A percentile compares a stretch with the other conserved stretches of the same genome.
phyloP scores from a whole-genome alignment of 1,284 basidiomycete species.

The Wolfiporia cocos region DNA sequence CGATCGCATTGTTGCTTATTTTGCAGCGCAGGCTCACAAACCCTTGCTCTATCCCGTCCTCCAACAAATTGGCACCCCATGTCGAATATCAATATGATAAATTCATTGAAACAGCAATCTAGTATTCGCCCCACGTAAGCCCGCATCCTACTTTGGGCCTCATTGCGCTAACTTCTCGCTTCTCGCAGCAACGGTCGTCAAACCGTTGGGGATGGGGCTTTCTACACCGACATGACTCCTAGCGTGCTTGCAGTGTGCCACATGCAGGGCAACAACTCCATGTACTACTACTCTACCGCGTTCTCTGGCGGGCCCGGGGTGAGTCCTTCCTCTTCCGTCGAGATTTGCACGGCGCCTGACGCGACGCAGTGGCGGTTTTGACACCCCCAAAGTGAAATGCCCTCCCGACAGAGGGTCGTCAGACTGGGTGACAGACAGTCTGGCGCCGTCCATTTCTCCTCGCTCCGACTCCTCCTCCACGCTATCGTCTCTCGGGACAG shows the following conservation, averaged over 20 bases:
- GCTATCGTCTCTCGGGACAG: constrained; percentile 24
- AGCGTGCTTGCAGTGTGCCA: constrained; percentile 81
- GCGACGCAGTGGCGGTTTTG: constrained; percentile 78
- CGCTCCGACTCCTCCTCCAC: constrained; percentile 33
- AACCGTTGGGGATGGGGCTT: constrained; percentile 91
- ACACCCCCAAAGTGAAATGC: constrained; percentile 82
- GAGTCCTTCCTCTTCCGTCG: no score
- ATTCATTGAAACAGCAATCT: constrained; percentile 71
- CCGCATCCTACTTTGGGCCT: constrained; percentile 11
- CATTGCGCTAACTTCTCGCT: constrained; percentile 9
- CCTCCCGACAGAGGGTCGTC: constrained; percentile 88
- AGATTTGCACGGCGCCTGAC: no score
- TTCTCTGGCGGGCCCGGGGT: constrained; percentile 87
- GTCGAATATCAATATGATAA: constrained; percentile 63
- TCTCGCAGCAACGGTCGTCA: constrained; percentile 78
- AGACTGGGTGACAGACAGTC: constrained; percentile 86
- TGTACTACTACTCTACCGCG: constrained; percentile 85
- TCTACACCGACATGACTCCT: constrained; percentile 69
- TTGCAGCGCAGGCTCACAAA: no score
- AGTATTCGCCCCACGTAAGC: constrained; percentile 86
- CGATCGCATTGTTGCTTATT: no score
- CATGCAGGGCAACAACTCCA: constrained; percentile 68
- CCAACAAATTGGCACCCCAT: constrained; percentile 73
- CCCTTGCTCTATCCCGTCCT: constrained; percentile 1
- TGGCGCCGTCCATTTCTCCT: constrained; percentile 53